These are phyloP conservation scores for Aspergillus sergii DNA, from an alignment of 2,329 filamentous ascomycete genomes.

Conservation along the genomic window DNA sequence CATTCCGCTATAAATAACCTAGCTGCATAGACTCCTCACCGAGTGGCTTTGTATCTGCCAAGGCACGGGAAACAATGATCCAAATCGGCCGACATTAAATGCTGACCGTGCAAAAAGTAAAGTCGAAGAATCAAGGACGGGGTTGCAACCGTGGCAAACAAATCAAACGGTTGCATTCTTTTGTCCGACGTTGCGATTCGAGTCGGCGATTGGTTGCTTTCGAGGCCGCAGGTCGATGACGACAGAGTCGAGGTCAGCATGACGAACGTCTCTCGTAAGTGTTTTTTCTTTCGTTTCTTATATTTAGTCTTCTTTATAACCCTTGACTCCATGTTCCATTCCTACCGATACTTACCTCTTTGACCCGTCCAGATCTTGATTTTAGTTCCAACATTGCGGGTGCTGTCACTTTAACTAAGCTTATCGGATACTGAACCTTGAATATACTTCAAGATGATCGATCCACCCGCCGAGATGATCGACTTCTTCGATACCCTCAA, in stretches of 20 bases:
- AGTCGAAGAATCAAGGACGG: background rate
- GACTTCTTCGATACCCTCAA: slow-evolving; percentile 11
- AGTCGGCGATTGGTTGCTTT: slow-evolving; percentile 12
- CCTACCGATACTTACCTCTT: too few species aligned
- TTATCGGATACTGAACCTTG: background rate
- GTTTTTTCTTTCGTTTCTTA: background rate
- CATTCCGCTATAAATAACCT: too few species aligned
- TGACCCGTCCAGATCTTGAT: background rate
- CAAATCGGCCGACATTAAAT: too few species aligned
- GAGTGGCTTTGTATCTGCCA: too few species aligned
- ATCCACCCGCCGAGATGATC: background rate
- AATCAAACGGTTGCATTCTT: background rate
- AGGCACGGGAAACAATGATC: too few species aligned
- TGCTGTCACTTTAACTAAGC: background rate
- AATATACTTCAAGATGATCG: slow-evolving; percentile 1
- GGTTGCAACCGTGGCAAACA: background rate
- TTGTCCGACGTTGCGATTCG: background rate
- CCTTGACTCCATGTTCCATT: too few species aligned
- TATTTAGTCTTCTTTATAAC: background rate
- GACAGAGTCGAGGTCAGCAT: slow-evolving; percentile 31
- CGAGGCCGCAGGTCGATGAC: slow-evolving; percentile 21
- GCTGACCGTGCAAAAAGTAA: too few species aligned
- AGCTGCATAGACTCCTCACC: too few species aligned
- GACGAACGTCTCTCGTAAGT: slow-evolving; percentile 24
- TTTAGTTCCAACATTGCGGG: background rate